Base-by-base conservation (phyloP, 2,329 filamentous ascomycete species). In the Ascochyta fabae region DNA sequence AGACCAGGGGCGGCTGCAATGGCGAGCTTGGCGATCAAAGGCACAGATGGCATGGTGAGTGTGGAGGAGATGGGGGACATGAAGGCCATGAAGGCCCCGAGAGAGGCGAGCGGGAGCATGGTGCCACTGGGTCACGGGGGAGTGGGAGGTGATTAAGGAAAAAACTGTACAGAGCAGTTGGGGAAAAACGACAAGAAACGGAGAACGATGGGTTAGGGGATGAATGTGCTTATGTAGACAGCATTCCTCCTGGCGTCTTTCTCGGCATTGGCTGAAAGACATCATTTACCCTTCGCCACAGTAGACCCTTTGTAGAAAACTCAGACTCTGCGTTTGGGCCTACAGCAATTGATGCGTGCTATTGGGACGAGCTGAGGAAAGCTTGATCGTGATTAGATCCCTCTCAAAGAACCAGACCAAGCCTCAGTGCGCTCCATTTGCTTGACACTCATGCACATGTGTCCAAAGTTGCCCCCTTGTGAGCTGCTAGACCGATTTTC, bases 1-100 rank as follows among this genome's bases (percentile, higher is more conserved):
- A 49, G 4, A 42, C 45, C 16, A 40, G 41, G 6, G 51, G 19
- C 26, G 15, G 23, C 10, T 33, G 24, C 15, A 24, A 22, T 23
- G 9, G n/a, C 6, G 22, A 48, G 29, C 31, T 19, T 13, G 23
- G 7, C 33, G 6, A 31, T 2, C n/a, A 45, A 2, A 22, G 12
- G 6, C 10, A 31, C 8, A 13, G 49, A 36, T n/a, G 34, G 43
- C 51, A 56, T 59, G n/a, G 16, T 50, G 34, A 50, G 29, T 42
- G 40, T 19, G 9, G 16, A 1, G 6, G 33, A 26, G 12, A 6
- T 3, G 29, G 35, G 15, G 26, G 19, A 16, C 12, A 15, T 13
- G n/a, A 23, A 12, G 3, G 27, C 41, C 3, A 12, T 19, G 16
- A 27, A 16, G 27, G 27, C 8, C 13, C 13, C n/a, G 13, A 31